Conservation (phyloP, 345 rosid species). For the Gossypium bickii region DNA sequence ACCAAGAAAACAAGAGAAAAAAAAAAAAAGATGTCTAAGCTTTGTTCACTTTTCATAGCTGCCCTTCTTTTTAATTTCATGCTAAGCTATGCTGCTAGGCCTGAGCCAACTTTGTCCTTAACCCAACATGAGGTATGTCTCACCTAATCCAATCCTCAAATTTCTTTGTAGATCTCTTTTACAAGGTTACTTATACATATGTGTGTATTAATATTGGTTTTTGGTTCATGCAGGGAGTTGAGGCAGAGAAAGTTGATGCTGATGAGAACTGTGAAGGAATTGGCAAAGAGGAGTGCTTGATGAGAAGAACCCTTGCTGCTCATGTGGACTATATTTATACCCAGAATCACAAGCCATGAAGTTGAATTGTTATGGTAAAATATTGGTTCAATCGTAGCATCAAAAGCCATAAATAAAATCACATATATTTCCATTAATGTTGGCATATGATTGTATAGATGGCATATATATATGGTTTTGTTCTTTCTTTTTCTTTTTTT, state of each 20-base stretch:
- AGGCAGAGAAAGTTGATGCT: conserved; percentile 8
- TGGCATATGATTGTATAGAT: background rate
- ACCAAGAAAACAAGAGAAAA: background rate
- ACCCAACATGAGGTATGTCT: conserved; percentile 12
- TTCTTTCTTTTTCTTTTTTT: too few relatives aligned
- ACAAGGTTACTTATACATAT: too few relatives aligned
- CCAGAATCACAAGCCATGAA: conserved; percentile 36
- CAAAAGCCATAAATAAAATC: background rate
- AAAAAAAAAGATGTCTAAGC: conserved; percentile 21
- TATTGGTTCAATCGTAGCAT: background rate
- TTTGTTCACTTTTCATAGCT: conserved; percentile 17
- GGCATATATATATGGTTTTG: background rate
- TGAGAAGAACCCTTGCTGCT: conserved; percentile 41
- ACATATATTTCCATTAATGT: background rate
- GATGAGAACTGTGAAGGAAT: conserved; percentile 25
- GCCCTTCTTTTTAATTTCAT: conserved; percentile 23
- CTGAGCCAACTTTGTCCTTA: conserved; percentile 2
- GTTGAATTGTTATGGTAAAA: background rate
- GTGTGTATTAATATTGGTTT: background rate
- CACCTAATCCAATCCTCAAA: background rate
- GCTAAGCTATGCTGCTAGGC: conserved; percentile 19
- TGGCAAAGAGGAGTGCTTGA: conserved; percentile 28
- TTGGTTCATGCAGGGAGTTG: conserved; percentile 13
- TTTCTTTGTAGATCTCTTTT: background rate
- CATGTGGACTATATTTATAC: conserved; percentile 54